Evolutionary conservation across 768 basidiomycete species (phyloP), one percentile per base, ranked within the genome.

Genomic region (Boletus subparvulus): DNA sequence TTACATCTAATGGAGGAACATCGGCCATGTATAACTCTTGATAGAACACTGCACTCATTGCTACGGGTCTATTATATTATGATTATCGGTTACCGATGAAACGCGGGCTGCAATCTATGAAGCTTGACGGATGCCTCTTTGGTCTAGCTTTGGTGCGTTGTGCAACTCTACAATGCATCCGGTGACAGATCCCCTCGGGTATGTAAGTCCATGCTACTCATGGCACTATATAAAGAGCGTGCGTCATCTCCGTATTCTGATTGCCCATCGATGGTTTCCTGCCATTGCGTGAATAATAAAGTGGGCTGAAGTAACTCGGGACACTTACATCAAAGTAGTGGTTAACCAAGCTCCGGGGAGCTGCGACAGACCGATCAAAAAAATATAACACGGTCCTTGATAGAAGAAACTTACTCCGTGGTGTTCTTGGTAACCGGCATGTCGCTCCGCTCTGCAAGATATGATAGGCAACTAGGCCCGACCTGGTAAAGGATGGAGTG

Each of bases 401-500:
- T 5, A 42, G 44, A 28, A 52, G 57, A 19, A 11, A 78, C 90
- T 69, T 70, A 92, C 94, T 98, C 62, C 88, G 85, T 6, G 97
- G 97, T 6, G 97, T 98, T 73, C 89, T 91, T 0, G 96, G 96
- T 53, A 98, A 75, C 43, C 97, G 85, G 64, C 94, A 98, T 55
- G 78, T 90, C 30, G 86, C 83, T 12, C 94, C 95, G 58, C 88
- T 93, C 72, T 96, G 94, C 64, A 95, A 74, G 62, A 98, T 94
- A 64, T 92, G 89, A 69, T 88, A 94, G 16, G 92, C 91, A 49
- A 96, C 92, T 19, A 95, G 77, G 43, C 93, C 93, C 24, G 92
- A 92, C 90, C 87, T 89, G 47, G 52, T 1, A 32, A 47, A 44
- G 6, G 14, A 51, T 16, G 14, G 37, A 30, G 30, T 14, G n/a